These are phyloP conservation scores for Pythium volutum DNA, from an alignment of 352 stramenopile genomes.

Conservation along the genomic window DNA sequence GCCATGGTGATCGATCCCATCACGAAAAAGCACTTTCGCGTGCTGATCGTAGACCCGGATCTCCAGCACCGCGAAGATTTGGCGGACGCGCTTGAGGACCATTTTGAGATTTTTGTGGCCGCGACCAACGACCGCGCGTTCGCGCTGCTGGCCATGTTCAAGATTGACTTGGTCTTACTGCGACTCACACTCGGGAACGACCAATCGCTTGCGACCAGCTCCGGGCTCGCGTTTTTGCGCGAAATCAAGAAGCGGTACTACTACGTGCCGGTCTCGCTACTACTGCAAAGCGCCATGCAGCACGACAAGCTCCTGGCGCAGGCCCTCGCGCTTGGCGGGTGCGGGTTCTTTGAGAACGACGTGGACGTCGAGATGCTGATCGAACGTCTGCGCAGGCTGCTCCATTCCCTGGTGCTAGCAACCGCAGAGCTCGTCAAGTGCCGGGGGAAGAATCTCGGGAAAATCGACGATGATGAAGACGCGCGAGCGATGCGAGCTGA, in stretches of 20 bases:
- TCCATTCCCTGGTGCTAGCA: constrained; percentile 52
- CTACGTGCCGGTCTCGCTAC: constrained; percentile 46
- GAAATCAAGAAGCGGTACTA: constrained; percentile 63
- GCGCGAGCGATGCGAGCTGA: constrained; percentile 21
- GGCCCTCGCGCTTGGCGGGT: constrained; percentile 50
- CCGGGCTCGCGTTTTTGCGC: constrained; percentile 45
- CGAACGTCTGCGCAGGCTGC: constrained; percentile 44
- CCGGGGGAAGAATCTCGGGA: constrained; percentile 22
- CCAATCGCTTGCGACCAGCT: constrained; percentile 45
- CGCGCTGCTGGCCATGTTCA: constrained; percentile 57
- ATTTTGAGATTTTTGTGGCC: constrained; percentile 67
- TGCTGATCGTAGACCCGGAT: constrained; percentile 65
- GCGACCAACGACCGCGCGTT: constrained; percentile 62
- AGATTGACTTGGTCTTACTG: constrained; percentile 58
- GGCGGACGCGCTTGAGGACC: constrained; percentile 54
- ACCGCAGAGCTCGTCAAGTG: constrained; percentile 50
- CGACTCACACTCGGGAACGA: constrained; percentile 53
- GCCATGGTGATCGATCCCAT: constrained; percentile 52
- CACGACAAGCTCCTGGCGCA: constrained; percentile 46
- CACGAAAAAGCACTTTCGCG: constrained; percentile 54
- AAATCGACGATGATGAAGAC: constrained; percentile 30
- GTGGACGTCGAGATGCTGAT: constrained; percentile 35
- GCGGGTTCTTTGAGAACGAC: constrained; percentile 59
- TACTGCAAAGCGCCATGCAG: constrained; percentile 25
- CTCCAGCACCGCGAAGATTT: constrained; percentile 62